Evolutionary conservation across 2,329 filamentous ascomycete genomes (phyloP), one percentile per base, ranked within the genome.

Genomic region (Colletotrichum lini): DNA sequence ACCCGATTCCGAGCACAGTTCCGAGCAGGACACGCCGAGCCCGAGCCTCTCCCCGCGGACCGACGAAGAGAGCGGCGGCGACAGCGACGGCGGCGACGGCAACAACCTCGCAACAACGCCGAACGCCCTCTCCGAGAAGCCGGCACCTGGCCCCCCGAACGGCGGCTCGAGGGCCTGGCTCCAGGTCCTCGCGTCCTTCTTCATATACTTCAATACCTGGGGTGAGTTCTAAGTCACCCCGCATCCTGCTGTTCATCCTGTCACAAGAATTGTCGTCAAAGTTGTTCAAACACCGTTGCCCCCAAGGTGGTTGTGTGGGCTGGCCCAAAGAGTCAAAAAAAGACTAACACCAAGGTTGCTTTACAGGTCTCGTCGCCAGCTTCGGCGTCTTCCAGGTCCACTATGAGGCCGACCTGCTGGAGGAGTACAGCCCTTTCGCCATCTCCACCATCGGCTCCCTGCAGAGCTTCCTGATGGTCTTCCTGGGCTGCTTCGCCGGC

Each of bases 351-450:
- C 7, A 9, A 9, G 30, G 7, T 30, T 18, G 7, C 2, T 7
- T 2, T 87, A 18, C 86, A 83, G 79, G 80, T 2, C 76, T 80
- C 2, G 73, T 79, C 18, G 79, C 77, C 62, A 75, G 84, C 23
- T 89, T 87, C 69, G 87, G 87, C 6, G 82, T 86, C 3, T 90
- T 88, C 72, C 86, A 89, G 72, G 83, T 84, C 5, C 88, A 88
- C 77, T 89, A 89, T 70, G 74, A 75, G 56, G 82, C 77, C 47
- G 80, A 82, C 1, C 72, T 74, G 35, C 60, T 72, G 15, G 23
- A 15, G 30, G 45, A 59, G 4, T 26, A 65, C 56, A 65, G 47
- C 21, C 60, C 70, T 1, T 72, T 70, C 21, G 59, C 70, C 45
- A 84, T 86, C 10, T 81, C 84, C 10, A 85, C 79, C 79, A 84